Evolutionary conservation across 169 alveolate species (phyloP).

Genomic region (Plasmodium adleri): DNA sequence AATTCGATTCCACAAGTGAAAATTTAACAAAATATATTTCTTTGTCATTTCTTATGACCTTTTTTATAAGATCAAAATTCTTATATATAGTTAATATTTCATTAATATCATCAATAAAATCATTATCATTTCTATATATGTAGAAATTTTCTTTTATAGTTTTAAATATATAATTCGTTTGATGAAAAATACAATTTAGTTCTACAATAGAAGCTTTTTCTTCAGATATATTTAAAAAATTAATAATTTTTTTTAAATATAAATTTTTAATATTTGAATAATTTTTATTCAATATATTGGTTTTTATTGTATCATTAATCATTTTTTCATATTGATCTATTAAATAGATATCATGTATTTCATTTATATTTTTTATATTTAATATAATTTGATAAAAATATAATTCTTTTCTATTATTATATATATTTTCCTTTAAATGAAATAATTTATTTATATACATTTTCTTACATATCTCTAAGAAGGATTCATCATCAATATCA

Average conservation of each 20-base stretch:
- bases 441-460: slow-evolving; percentile 59
- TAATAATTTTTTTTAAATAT: slow-evolving; percentile 71
- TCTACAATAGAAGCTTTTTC: slow-evolving; percentile 50
- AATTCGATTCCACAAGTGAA: slow-evolving; percentile 37
- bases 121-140: slow-evolving; percentile 36
- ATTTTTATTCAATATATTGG: slow-evolving; percentile 60
- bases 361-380: slow-evolving; percentile 51
- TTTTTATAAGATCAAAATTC: slow-evolving; percentile 40
- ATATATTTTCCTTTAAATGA: slow-evolving; percentile 42
- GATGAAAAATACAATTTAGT: slow-evolving; percentile 38
- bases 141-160: slow-evolving; percentile 53
- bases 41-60: not conserved
- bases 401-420: slow-evolving; percentile 55
- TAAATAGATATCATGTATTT: slow-evolving; percentile 39
- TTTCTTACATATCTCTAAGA: slow-evolving; percentile 60
- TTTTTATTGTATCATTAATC: slow-evolving; percentile 61
- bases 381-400: slow-evolving; percentile 56
- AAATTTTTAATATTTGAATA: slow-evolving; percentile 62
- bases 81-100: slow-evolving; percentile 52
- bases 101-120: slow-evolving; percentile 46
- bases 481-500: slow-evolving; percentile 47
- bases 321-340: slow-evolving; percentile 69
- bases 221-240: slow-evolving; percentile 64
- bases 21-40: slow-evolving; percentile 33
- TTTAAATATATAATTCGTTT: slow-evolving; percentile 25